A percentile compares a stretch with the other conserved stretches of the same genome.
These are phyloP conservation scores for Solanum gracilifrons DNA, from an alignment of 257 asterid genomes.

Conservation along the genomic window DNA sequence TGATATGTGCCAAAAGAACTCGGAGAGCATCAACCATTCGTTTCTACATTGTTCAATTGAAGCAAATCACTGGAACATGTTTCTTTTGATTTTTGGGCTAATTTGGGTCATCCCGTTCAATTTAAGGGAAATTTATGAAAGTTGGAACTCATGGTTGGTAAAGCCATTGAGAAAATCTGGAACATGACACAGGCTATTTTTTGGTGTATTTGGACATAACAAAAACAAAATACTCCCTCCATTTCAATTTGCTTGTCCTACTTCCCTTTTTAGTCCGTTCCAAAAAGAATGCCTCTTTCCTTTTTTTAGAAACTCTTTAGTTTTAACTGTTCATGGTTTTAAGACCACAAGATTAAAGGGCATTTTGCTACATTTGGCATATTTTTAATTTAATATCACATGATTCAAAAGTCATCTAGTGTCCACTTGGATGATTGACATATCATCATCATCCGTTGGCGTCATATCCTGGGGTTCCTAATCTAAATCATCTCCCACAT, in stretches of 20 bases:
- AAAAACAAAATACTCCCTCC: no score
- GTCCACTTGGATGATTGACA: neutral
- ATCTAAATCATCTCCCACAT: neutral
- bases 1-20: neutral
- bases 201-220: no score
- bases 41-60: neutral
- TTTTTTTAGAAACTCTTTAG: no score
- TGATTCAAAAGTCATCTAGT: neutral
- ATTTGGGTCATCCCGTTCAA: neutral
- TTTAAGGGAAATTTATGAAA: neutral
- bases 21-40: neutral
- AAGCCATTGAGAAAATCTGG: neutral
- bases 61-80: neutral
- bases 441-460: neutral
- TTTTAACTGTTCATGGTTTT: no score
- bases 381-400: no score
- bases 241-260: no score
- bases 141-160: neutral
- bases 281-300: no score
- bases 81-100: neutral
- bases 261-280: no score
- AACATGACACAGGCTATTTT: no score
- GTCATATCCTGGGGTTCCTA: neutral
- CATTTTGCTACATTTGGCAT: no score
- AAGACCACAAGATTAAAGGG: no score